phyloP scores from a whole-genome alignment of 129 eudicot species.

The Pulicaria dysenterica region DNA sequence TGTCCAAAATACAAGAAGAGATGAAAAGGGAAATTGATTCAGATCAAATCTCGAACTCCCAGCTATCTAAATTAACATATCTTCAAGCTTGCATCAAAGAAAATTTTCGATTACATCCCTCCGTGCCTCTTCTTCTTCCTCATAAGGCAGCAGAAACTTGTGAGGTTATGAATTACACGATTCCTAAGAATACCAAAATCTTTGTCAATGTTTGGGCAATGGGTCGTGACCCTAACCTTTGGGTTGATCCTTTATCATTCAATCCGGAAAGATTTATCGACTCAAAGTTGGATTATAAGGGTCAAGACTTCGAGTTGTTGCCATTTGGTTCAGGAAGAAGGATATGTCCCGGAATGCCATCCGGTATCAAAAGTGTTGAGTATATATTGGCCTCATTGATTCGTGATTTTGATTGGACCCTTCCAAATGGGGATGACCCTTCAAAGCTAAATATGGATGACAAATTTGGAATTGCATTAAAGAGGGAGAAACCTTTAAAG shows the following conservation, averaged over 20 bases:
- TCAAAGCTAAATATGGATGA: background rate
- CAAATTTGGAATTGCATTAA: background rate
- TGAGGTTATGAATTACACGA: background rate
- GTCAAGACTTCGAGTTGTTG: background rate
- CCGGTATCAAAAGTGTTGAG: background rate
- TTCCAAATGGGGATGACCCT: background rate
- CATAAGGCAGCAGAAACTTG: background rate
- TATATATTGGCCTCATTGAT: background rate
- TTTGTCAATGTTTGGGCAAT: background rate
- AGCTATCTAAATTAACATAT: no score
- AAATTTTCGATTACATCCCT: background rate
- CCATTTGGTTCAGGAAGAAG: background rate
- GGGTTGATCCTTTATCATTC: background rate
- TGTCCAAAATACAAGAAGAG: no score
- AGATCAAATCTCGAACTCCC: no score
- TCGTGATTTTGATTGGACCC: background rate
- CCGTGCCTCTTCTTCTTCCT: background rate
- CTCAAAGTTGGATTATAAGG: background rate
- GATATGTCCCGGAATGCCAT: background rate
- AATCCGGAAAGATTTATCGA: background rate
- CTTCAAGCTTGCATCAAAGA: no score
- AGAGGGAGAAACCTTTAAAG: background rate
- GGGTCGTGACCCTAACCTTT: slow-evolving; percentile 3
- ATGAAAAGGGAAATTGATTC: no score
- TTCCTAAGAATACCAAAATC: background rate